A percentile compares a stretch with the other conserved stretches of the same genome.
phyloP scores from a whole-genome alignment of 768 basidiomycete species.

The Agrocybe pediades region DNA sequence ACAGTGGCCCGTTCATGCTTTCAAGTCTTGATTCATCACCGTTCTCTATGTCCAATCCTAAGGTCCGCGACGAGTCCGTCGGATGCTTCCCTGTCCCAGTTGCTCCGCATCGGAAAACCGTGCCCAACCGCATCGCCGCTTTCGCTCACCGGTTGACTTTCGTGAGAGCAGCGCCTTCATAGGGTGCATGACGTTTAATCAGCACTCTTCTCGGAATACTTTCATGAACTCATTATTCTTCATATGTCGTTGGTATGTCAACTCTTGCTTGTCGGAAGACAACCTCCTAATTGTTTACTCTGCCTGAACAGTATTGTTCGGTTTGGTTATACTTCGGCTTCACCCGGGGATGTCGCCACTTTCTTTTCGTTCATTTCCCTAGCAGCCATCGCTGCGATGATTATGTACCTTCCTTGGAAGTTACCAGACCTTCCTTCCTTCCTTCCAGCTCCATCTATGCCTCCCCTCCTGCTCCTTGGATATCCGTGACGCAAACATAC shows the following conservation, averaged over 20 bases:
- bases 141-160: constrained; percentile 23
- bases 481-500: neutral
- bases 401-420: too few relatives aligned
- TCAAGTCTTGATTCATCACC: constrained; percentile 18
- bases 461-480: neutral
- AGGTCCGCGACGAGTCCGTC: constrained; percentile 28
- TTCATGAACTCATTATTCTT: too few relatives aligned
- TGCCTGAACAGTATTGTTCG: too few relatives aligned
- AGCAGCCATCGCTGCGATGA: neutral
- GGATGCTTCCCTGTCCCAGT: constrained; percentile 27
- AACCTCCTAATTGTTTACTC: constrained; percentile 8
- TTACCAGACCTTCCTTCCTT: neutral
- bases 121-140: constrained; percentile 22
- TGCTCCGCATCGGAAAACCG: constrained; percentile 15
- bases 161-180: constrained; percentile 14
- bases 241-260: constrained; percentile 18
- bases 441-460: neutral
- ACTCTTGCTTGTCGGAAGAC: constrained; percentile 10
- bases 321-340: too few relatives aligned
- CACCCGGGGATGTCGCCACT: neutral
- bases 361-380: neutral
- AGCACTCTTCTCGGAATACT: too few relatives aligned
- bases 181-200: constrained; percentile 5
- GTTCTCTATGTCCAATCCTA: constrained; percentile 18
- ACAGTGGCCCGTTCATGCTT: constrained; percentile 21